phyloP scores from a whole-genome alignment of 441 rosid species.

The Corymbia citriodora region DNA sequence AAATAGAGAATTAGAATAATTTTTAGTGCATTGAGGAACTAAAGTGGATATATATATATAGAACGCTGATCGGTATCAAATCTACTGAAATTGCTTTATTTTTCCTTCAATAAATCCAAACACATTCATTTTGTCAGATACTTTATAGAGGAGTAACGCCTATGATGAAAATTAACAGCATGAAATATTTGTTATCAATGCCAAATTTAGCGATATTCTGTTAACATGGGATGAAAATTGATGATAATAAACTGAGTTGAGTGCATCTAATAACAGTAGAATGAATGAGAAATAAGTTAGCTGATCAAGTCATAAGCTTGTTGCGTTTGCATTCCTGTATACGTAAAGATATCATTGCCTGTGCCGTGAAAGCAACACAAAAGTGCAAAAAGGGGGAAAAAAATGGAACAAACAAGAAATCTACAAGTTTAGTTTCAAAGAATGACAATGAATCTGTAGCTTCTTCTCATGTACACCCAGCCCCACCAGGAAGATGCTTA shows the following conservation, averaged over 20 bases:
- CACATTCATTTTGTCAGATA: not conserved
- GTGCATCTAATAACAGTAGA: not conserved
- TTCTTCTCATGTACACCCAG: not conserved
- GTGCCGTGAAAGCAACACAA: not conserved
- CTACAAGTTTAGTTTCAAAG: not conserved
- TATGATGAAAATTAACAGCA: not conserved
- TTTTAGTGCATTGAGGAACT: not conserved
- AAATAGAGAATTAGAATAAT: not conserved
- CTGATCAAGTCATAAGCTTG: not conserved
- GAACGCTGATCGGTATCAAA: not conserved
- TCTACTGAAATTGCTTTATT: not conserved
- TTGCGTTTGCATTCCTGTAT: not conserved
- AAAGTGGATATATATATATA: not conserved
- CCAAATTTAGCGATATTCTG: not conserved
- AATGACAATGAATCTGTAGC: constrained; percentile 5
- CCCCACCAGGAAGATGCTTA: constrained; percentile 1
- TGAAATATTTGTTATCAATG: not conserved
- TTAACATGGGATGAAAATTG: not conserved
- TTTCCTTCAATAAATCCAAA: not conserved
- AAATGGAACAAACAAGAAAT: not conserved
- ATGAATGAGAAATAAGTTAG: not conserved
- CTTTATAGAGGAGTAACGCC: not conserved
- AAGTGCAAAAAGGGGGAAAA: not conserved
- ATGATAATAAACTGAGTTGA: not conserved
- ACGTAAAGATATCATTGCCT: not conserved